Conservation (phyloP, 2,329 filamentous ascomycete species). For the Hypomyces rosellus region DNA sequence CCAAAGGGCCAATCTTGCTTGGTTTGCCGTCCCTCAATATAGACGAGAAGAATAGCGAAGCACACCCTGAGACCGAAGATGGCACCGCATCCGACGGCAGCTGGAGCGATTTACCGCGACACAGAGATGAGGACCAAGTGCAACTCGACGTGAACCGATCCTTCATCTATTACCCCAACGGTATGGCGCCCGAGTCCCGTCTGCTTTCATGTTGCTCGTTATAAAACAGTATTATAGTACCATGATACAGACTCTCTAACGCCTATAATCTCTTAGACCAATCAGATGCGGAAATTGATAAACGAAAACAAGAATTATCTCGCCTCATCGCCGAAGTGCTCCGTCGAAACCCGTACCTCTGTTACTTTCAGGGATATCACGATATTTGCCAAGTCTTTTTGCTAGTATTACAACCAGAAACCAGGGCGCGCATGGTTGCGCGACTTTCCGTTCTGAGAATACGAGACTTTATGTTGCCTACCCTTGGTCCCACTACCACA, state of each 20-base stretch:
- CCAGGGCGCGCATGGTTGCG: slow-evolving; percentile 59
- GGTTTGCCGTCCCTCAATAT: slow-evolving; percentile 25
- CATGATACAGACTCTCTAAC: not conserved
- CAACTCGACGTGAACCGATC: slow-evolving; percentile 87
- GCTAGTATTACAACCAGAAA: slow-evolving; percentile 64
- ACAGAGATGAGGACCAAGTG: slow-evolving; percentile 86
- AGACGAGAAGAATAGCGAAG: slow-evolving; percentile 3
- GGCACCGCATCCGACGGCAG: slow-evolving; percentile 17
- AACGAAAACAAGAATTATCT: slow-evolving; percentile 70
- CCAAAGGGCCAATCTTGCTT: slow-evolving; percentile 57
- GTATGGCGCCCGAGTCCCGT: slow-evolving; percentile 40
- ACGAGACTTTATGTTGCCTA: slow-evolving; percentile 95
- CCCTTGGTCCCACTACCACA: slow-evolving; percentile 68
- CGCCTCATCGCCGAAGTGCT: slow-evolving; percentile 75
- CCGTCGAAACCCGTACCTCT: slow-evolving; percentile 73
- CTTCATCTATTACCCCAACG: slow-evolving; percentile 92
- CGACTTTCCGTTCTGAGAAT: slow-evolving; percentile 87
- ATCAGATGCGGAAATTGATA: slow-evolving; percentile 60
- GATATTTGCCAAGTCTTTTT: slow-evolving; percentile 96
- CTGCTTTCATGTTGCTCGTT: not conserved
- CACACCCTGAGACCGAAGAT: slow-evolving; percentile 1
- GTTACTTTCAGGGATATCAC: slow-evolving; percentile 98
- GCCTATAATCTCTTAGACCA: slow-evolving; percentile 43
- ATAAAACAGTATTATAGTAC: not conserved
- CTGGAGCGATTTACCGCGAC: slow-evolving; percentile 63